Percentiles rank a stretch among this genome's conserved stretches.
Evolutionary conservation across 164 flowering plant species (phyloP).

Genomic region (Vitis cinerea): DNA sequence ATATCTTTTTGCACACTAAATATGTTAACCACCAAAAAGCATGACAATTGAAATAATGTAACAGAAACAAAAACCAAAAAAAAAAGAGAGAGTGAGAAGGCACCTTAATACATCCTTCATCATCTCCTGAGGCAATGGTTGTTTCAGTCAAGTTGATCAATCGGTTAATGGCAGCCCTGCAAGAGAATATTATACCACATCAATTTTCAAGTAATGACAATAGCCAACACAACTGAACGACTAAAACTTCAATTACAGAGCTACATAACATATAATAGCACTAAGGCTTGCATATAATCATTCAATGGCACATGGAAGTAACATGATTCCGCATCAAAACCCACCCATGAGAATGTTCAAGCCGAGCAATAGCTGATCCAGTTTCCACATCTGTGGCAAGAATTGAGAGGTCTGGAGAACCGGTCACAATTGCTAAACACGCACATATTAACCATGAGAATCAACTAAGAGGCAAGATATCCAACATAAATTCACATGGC

Average conservation of each 20-base stretch:
- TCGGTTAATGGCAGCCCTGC: constrained; percentile 75
- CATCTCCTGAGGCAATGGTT: constrained; percentile 92
- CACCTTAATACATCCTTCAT: constrained; percentile 88
- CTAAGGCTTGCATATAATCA: neutral
- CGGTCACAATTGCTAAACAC: constrained; percentile 65
- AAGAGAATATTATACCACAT: neutral
- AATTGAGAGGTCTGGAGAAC: constrained; percentile 77
- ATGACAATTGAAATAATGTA: neutral
- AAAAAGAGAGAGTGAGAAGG: neutral
- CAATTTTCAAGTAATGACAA: neutral
- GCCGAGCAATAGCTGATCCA: constrained; percentile 61
- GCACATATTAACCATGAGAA: neutral
- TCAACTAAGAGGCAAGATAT: neutral
- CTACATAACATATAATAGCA: neutral
- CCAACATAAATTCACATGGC: neutral
- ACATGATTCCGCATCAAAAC: constrained; percentile 5
- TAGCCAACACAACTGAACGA: neutral
- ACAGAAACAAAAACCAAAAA: neutral
- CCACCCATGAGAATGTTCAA: constrained; percentile 80
- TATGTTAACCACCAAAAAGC: neutral
- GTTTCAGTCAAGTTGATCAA: constrained; percentile 72
- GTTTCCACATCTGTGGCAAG: constrained; percentile 84
- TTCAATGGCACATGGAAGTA: neutral
- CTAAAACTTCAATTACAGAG: neutral
- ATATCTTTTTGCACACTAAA: no score